A percentile compares a stretch with the other conserved stretches of the same genome.
Evolutionary conservation across 768 basidiomycete species (phyloP).

Genomic region (Boletus subparvulus): DNA sequence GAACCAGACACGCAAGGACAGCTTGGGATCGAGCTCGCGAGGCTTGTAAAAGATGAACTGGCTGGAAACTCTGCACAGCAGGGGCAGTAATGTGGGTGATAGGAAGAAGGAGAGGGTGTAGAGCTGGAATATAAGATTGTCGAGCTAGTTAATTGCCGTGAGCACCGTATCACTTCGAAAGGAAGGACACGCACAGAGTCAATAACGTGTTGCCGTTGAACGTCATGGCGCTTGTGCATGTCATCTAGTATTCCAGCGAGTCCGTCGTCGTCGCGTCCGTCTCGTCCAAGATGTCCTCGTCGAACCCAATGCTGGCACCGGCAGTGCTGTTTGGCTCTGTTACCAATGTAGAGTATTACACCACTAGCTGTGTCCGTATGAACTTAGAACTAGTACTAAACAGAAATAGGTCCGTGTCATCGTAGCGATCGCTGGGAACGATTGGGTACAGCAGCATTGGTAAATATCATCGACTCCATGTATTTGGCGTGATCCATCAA

Average conservation of each 20-base stretch:
- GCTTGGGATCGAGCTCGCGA: constrained; percentile 60
- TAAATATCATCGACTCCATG: constrained; percentile 20
- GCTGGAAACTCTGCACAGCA: constrained; percentile 46
- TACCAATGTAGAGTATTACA: constrained; percentile 1
- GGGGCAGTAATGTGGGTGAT: constrained; percentile 55
- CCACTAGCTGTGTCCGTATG: not conserved
- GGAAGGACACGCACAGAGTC: constrained; percentile 49
- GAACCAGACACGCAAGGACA: constrained; percentile 71
- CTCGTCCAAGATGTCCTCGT: not conserved
- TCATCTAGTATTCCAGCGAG: constrained; percentile 32
- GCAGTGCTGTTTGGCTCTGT: constrained; percentile 31
- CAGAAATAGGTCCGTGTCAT: constrained; percentile 9
- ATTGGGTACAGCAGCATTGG: constrained; percentile 6
- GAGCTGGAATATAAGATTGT: constrained; percentile 68
- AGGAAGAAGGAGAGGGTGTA: constrained; percentile 76
- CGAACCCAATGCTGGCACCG: not conserved
- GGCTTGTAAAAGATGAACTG: constrained; percentile 70
- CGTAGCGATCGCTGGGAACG: not conserved
- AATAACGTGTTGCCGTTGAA: constrained; percentile 69
- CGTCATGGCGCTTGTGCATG: constrained; percentile 65
- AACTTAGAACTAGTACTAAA: not conserved
- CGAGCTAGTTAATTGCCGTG: constrained; percentile 47
- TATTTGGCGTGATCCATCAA: constrained; percentile 31
- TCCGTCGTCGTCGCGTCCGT: constrained; percentile 17
- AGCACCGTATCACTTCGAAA: constrained; percentile 6